These are phyloP conservation scores for Simmondsia chinensis DNA, from an alignment of 148 eudicot genomes.

Conservation along the genomic window DNA sequence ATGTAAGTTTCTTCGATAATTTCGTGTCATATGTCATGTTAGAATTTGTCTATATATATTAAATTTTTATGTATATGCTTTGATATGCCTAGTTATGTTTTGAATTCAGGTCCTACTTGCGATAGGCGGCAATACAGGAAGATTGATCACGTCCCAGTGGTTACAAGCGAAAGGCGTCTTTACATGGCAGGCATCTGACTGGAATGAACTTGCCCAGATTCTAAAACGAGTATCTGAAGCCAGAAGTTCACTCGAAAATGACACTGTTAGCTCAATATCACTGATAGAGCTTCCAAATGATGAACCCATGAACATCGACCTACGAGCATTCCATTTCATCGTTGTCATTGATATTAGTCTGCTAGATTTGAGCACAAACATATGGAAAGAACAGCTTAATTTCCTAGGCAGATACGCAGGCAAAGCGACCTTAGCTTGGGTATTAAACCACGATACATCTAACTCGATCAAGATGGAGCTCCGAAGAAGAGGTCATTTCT, in stretches of 20 bases:
- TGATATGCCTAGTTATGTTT: background rate
- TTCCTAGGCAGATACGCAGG: constrained; percentile 43
- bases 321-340: constrained; percentile 24
- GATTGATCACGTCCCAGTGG: constrained; percentile 60
- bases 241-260: constrained; percentile 15
- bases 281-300: constrained; percentile 12
- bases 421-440: constrained; percentile 66
- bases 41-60: too few relatives aligned
- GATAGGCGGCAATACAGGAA: constrained; percentile 57
- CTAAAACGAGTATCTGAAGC: constrained; percentile 39
- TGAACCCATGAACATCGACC: constrained; percentile 7
- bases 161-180: constrained; percentile 44
- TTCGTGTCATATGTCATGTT: too few relatives aligned
- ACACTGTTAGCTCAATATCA: constrained; percentile 11
- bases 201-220: constrained; percentile 82
- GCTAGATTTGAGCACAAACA: constrained; percentile 64
- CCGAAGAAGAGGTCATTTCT: constrained; percentile 50
- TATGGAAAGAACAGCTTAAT: constrained; percentile 78
- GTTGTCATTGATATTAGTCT: constrained; percentile 63
- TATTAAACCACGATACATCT: constrained; percentile 71
- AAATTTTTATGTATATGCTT: background rate
- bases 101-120: constrained; percentile 72
- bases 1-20: too few relatives aligned
- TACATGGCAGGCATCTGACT: constrained; percentile 66
- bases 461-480: constrained; percentile 68